A percentile compares a stretch with the other conserved stretches of the same genome.
phyloP scores from a whole-genome alignment of 2,329 filamentous ascomycete species.

The Sarocladium oryzae region DNA sequence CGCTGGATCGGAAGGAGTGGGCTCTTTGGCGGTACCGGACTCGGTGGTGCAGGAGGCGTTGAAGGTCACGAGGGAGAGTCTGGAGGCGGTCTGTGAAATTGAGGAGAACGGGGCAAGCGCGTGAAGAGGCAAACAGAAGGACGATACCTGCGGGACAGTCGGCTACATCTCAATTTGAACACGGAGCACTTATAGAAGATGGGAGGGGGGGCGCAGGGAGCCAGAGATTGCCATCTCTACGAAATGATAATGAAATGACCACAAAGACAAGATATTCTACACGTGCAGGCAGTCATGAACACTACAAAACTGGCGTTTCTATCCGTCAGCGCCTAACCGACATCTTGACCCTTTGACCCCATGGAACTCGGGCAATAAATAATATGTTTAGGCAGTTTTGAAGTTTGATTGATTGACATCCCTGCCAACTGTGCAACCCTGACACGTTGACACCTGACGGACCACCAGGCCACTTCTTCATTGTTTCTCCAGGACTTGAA shows the following conservation, averaged over 20 bases:
- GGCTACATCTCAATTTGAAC: background rate
- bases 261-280: background rate
- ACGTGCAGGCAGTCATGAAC: background rate
- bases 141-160: background rate
- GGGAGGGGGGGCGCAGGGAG: too few relatives aligned
- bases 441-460: too few relatives aligned
- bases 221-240: background rate
- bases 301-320: too few relatives aligned
- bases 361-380: too few relatives aligned
- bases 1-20: conserved; percentile 16
- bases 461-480: too few relatives aligned
- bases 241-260: conserved; percentile 1
- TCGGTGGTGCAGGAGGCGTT: conserved; percentile 56
- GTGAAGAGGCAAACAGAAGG: conserved; percentile 3
- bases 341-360: too few relatives aligned
- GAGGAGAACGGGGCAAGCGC: conserved; percentile 20
- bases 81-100: conserved; percentile 43
- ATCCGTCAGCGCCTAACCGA: too few relatives aligned
- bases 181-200: too few relatives aligned
- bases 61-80: conserved; percentile 50
- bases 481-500: too few relatives aligned
- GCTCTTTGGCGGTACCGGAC: conserved; percentile 48
- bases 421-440: too few relatives aligned
- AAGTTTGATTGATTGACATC: too few relatives aligned
- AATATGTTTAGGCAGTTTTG: too few relatives aligned